These are phyloP conservation scores for Coemansia sp. DNA, from an alignment of 192 early-diverging fungal species.

Conservation along the genomic window DNA sequence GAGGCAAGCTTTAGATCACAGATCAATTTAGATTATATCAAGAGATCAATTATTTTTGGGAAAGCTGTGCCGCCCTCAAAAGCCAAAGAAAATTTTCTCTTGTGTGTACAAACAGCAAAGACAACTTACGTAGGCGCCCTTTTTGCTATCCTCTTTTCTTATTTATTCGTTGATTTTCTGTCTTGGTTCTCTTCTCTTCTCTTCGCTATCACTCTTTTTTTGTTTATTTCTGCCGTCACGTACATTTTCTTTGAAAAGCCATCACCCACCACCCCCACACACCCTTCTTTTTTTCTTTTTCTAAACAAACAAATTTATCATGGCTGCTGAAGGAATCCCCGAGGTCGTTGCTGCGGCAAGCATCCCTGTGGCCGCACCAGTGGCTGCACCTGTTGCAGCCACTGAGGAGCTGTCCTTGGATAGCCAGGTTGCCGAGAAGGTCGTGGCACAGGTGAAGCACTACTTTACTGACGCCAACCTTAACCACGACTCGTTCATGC, in stretches of 20 bases:
- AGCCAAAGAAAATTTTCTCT: conserved; percentile 2
- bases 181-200: not conserved
- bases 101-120: not conserved
- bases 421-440: conserved; percentile 27
- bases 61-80: not conserved
- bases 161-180: not conserved
- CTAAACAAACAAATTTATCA: conserved; percentile 14
- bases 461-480: conserved; percentile 58
- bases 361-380: conserved; percentile 4
- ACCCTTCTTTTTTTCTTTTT: not conserved
- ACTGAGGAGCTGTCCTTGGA: conserved; percentile 8
- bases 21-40: not conserved
- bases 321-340: conserved; percentile 50
- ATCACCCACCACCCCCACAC: too few species aligned
- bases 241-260: not conserved
- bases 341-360: conserved; percentile 25
- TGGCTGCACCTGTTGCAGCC: not conserved
- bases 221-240: conserved; percentile 3
- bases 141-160: not conserved
- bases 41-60: not conserved
- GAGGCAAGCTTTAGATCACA: conserved; percentile 28
- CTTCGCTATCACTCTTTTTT: not conserved
- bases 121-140: not conserved
- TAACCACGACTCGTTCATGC: conserved; percentile 55
- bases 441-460: conserved; percentile 55